Evolutionary conservation across 257 asterid genomes (phyloP), one percentile per base, ranked within the genome.

Genomic region (Rauvolfia tetraphylla): DNA sequence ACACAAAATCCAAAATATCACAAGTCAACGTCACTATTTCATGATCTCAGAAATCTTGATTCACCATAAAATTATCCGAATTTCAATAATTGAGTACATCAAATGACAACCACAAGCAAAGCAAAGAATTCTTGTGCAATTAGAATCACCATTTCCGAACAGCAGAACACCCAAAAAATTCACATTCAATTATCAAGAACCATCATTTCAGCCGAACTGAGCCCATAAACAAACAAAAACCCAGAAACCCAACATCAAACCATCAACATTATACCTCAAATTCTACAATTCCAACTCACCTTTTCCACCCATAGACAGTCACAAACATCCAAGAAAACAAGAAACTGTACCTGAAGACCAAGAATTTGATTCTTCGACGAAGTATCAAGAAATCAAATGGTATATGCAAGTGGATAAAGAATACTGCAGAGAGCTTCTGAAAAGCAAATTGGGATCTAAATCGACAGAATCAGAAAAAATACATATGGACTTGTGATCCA

Each of bases 241-340:
- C 46, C 48, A 66, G 29, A 66, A 36, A 23, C 51, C 51, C 49
- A 38, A 67, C 25, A 44, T 38, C 72, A 67, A 65, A 38, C 22
- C 7, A 67, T 67, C 48, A 34, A 2, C 14, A 67, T 22, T 10
- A 38, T 4, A 38, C 68, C 34, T 20, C 1, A 20, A 22, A 22
- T 38, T 67, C 51, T 67, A 67, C 20, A 67, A 38, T 22, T 39
- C 33, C 72, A 2, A 38, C 71, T 66, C 71, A 67, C 31, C 23
- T 67, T 67, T 67, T 22, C 51, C 33, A 44, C 51, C 51, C 72
- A n/a, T 65, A 17, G 48, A 20, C 71, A 66, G 36, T 66, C n/a
- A 36, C 46, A 66, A 20, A n/a, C 4, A 39, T 20, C 10, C 18
- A 67, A 67, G 72, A 36, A 67, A 39, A 22, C 51, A 20, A 38